Base-by-base conservation (phyloP, 2,329 filamentous ascomycete genomes). In the Monascus ruber region DNA sequence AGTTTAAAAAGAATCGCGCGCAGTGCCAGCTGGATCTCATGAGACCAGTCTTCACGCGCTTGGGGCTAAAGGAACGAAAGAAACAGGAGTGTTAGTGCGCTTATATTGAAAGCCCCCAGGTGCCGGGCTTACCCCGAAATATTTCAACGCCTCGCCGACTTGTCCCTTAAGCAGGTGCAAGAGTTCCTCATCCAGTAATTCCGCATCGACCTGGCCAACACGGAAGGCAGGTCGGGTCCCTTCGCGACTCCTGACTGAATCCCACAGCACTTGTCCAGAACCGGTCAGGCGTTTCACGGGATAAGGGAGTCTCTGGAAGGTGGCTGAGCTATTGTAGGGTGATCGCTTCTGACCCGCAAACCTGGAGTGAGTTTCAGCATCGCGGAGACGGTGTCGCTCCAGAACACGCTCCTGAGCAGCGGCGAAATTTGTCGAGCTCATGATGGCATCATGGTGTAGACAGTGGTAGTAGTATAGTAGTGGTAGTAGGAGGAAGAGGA, bases 161-260 rank as follows among this genome's bases (percentile, higher is more conserved):
- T 98, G 89, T 5, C 75, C 77, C 56, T 84, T 87, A 42, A 98
- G 69, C 47, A 96, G 72, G n/a, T 77, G 76, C 24, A 96, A 71
- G 34, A 98, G 72, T 66, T 96, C 91, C 56, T 94, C 86, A 61
- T 98, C 91, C 11, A 98, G 73, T 36, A 98, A 71, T 62, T 96
- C 91, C 31, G 91, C 87, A 62, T 98, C 91, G 33, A 96, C 85
- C 65, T 98, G 91, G 26, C 89, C 87, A 26, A 98, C 91, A 39
- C 91, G 81, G 60, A 94, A 95, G 7, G 85, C 81, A 4, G 91
- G 89, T 10, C 79, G 72, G 24, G 84, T 89, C 34, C 86, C 85
- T 55, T 87, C 80, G 43, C 83, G 78, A 5, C 82, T 80, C 31
- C 76, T 77, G 33, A 89, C 66, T 4, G 73, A 67, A 55, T 87